phyloP scores from a whole-genome alignment of 169 alveolate genomes.

The Plasmodium gaboni region DNA sequence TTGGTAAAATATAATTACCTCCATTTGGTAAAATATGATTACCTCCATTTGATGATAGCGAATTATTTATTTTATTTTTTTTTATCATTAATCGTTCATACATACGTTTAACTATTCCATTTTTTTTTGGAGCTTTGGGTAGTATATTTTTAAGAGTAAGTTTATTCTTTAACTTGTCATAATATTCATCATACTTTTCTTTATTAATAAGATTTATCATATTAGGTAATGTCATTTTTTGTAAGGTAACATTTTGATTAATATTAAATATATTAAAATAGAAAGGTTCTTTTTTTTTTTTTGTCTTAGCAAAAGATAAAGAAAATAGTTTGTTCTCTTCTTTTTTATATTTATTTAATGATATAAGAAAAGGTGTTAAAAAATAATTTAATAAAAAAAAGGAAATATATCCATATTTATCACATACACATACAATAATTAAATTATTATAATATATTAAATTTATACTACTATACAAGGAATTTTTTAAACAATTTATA shows the following conservation, averaged over 20 bases:
- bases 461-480: constrained; percentile 23
- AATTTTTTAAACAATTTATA: constrained; percentile 16
- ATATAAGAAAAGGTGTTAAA: constrained; percentile 30
- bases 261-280: constrained; percentile 39
- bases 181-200: constrained; percentile 41
- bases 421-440: constrained; percentile 30
- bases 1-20: no score
- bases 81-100: background rate
- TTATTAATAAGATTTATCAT: constrained; percentile 29
- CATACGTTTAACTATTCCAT: background rate
- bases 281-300: constrained; percentile 34
- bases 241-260: constrained; percentile 37
- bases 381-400: constrained; percentile 55
- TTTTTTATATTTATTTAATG: background rate
- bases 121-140: background rate
- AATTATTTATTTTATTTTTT: background rate
- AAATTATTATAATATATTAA: constrained; percentile 24
- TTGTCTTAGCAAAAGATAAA: background rate
- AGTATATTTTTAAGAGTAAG: background rate
- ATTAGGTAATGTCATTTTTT: constrained; percentile 8
- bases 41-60: background rate
- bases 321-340: background rate
- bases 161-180: constrained; percentile 10
- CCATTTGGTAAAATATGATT: no score
- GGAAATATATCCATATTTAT: constrained; percentile 42